Base-by-base conservation (phyloP, 495 filamentous ascomycete species). In the Talaromyces ruber region DNA sequence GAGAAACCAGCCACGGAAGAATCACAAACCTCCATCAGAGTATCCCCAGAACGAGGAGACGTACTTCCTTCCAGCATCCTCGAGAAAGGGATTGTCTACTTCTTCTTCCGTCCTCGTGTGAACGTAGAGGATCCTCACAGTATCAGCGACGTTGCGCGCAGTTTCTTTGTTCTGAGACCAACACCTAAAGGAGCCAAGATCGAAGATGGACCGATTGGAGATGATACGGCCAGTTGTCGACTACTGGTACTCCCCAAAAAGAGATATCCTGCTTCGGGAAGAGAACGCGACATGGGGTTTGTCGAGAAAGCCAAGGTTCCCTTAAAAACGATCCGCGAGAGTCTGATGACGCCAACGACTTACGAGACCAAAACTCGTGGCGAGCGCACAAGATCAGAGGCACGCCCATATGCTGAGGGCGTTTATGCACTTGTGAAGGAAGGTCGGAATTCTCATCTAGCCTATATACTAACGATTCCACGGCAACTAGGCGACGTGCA, bases 21-120 rank as follows among this genome's bases (percentile, higher is more conserved):
- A 24, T 43, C 37, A 16, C 43, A n/a, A 28, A 53, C 58, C 24
- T 4, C 58, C 14, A 57, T 77, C 14, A 71, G 63, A 58, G 72
- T 68, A 37, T 77, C 78, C 5, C 65, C 76, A 21, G 67, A 80
- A 65, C 80, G 80, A 65, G 86, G 83, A 67, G 76, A 80, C 60
- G 73, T 65, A 2, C 76, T 86, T 6, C 84, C 92, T 0, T 87
- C 88, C n/a, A 90, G 77, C 59, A 85, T 94, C 28, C 78, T 96
- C 11, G 93, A 98, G 68, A 97, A 96, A 66, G 93, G 93, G 3
- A 82, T 96, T 64, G 89, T 98, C 64, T 97, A 96, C 78, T 96
- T 97, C 82, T 96, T 97, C 78, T 87, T 86, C 70, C 87, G 92
- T 47, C 84, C 84, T 9, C 86, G 91, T 25, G 90, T 96, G 58